These are phyloP conservation scores for Haematococcus lacustris DNA, from an alignment of 139 green algal species.

Conservation along the genomic window DNA sequence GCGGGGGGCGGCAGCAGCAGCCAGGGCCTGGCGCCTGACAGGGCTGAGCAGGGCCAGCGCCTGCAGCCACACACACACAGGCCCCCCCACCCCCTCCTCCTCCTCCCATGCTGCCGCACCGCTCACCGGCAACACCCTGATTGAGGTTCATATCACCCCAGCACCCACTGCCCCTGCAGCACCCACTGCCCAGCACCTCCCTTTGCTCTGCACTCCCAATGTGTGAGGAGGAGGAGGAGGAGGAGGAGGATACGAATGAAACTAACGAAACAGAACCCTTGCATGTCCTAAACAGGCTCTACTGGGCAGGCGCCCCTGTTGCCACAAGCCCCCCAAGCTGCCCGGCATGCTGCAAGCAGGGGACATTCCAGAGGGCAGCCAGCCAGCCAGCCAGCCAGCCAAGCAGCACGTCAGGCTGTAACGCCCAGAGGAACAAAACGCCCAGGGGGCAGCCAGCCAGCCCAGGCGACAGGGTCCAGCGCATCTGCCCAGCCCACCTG, in stretches of 20 bases:
- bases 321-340: too few species aligned
- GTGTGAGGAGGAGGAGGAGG: neutral
- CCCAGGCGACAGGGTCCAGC: neutral
- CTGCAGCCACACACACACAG: neutral
- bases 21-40: constrained; percentile 13
- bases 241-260: neutral
- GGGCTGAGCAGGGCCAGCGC: constrained; percentile 7
- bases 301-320: too few species aligned
- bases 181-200: neutral
- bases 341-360: too few species aligned
- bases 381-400: too few species aligned
- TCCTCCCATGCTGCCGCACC: neutral
- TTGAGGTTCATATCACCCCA: neutral
- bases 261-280: neutral
- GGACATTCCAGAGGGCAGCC: too few species aligned
- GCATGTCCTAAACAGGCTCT: too few species aligned
- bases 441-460: neutral
- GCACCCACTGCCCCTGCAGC: neutral
- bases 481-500: too few species aligned
- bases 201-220: neutral
- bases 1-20: neutral
- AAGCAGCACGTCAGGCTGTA: neutral
- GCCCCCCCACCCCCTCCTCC: neutral
- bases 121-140: neutral
- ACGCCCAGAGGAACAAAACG: neutral